These are phyloP conservation scores for Centaurea solstitialis DNA, from an alignment of 129 eudicot genomes.

Conservation along the genomic window DNA sequence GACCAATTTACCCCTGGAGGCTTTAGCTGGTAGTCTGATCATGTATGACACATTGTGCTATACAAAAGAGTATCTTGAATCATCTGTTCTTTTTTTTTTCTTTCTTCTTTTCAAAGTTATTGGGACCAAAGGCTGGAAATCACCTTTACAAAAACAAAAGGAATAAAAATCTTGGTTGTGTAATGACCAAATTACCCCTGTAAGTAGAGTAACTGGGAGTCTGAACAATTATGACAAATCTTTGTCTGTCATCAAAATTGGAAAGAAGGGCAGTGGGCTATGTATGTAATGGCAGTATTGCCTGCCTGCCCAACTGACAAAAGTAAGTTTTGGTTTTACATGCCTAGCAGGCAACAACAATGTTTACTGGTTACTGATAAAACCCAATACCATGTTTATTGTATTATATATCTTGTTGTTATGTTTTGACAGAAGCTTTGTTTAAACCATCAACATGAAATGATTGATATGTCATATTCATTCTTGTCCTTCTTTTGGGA, in stretches of 20 bases:
- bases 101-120: background rate
- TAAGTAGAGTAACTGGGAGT: conserved; percentile 27
- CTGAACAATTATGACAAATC: conserved; percentile 47
- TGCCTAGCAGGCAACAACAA: conserved; percentile 36
- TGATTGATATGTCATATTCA: conserved; percentile 41
- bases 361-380: conserved; percentile 23
- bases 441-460: conserved; percentile 25
- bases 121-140: conserved; percentile 19
- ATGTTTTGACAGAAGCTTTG: conserved; percentile 15
- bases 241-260: conserved; percentile 48
- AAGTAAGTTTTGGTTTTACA: conserved; percentile 34
- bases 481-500: conserved; percentile 7
- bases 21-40: conserved; percentile 19
- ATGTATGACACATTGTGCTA: conserved; percentile 22
- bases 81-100: background rate
- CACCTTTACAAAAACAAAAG: conserved; percentile 5
- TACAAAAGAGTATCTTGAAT: conserved; percentile 17
- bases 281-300: background rate
- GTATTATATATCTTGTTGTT: conserved; percentile 6
- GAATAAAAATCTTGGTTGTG: conserved; percentile 8
- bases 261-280: conserved; percentile 36
- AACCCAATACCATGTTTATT: conserved; percentile 21
- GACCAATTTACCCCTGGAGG: conserved; percentile 18
- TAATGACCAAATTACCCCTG: conserved; percentile 52
- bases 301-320: conserved; percentile 28